phyloP scores from a whole-genome alignment of 352 stramenopile species.

The Aphanomyces stellatus region DNA sequence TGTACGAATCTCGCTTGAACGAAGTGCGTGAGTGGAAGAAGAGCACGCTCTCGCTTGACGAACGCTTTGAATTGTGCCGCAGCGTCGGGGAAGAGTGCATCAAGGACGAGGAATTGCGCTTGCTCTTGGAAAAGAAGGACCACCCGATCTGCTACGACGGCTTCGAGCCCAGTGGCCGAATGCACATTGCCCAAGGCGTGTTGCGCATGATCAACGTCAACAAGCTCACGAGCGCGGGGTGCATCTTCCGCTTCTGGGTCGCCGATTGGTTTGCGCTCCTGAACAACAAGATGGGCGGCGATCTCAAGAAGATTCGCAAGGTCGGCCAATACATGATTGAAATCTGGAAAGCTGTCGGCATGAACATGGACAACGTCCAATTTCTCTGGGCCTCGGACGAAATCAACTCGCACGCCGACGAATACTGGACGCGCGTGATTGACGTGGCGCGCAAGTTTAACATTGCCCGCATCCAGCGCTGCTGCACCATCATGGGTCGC shows the following conservation, averaged over 20 bases:
- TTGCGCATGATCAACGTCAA: constrained; percentile 97
- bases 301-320: constrained; percentile 95
- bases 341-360: constrained; percentile 98
- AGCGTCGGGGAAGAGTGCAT: constrained; percentile 91
- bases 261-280: constrained; percentile 99
- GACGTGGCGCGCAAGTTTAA: constrained; percentile 90
- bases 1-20: constrained; percentile 17
- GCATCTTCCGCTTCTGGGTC: constrained; percentile 99
- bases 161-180: constrained; percentile 97
- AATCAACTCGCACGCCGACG: constrained; percentile 82
- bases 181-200: constrained; percentile 99
- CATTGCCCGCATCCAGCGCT: constrained; percentile 94
- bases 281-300: constrained; percentile 99
- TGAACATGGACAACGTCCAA: constrained; percentile 98
- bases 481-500: constrained; percentile 99
- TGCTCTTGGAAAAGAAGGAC: constrained; percentile 81
- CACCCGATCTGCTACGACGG: constrained; percentile 95
- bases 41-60: constrained; percentile 69
- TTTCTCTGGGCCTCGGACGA: constrained; percentile 98
- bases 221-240: constrained; percentile 85
- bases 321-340: constrained; percentile 98
- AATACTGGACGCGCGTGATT: constrained; percentile 92
- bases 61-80: constrained; percentile 66
- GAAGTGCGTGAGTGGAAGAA: constrained; percentile 49
- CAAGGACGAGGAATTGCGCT: constrained; percentile 82